These are phyloP conservation scores for Saccharomyces paradoxus DNA, from an alignment of 805 yeast genomes.

Conservation along the genomic window DNA sequence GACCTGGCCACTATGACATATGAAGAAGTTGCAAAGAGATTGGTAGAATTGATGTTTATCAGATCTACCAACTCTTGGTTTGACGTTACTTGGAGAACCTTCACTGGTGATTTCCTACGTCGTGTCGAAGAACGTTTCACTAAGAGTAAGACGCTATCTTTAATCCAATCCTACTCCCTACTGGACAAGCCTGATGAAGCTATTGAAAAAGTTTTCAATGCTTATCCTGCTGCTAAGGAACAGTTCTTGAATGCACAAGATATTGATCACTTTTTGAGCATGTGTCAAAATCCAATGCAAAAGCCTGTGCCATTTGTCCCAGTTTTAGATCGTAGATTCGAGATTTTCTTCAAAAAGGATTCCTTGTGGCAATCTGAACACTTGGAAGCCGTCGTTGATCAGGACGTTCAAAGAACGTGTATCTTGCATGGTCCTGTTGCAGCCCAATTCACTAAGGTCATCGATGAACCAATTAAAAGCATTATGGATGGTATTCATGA, in stretches of 20 bases:
- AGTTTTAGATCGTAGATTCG: conserved; percentile 86
- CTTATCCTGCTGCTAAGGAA: conserved; percentile 64
- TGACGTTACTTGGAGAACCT: conserved; percentile 75
- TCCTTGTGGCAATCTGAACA: conserved; percentile 98
- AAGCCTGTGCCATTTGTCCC: conserved; percentile 99
- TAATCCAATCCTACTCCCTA: conserved; percentile 65
- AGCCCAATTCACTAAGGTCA: conserved; percentile 78
- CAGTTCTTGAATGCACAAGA: conserved; percentile 94
- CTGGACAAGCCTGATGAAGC: conserved; percentile 59
- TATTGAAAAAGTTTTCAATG: conserved; percentile 50
- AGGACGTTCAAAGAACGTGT: conserved; percentile 98
- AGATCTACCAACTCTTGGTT: conserved; percentile 77
- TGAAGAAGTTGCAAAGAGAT: conserved; percentile 78
- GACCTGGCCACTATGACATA: conserved; percentile 95
- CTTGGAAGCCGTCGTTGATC: conserved; percentile 89
- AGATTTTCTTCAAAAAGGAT: conserved; percentile 95
- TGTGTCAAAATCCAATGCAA: conserved; percentile 75
- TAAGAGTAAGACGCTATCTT: conserved; percentile 45
- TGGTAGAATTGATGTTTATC: conserved; percentile 83
- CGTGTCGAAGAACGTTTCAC: conserved; percentile 97
- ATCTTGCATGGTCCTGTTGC: conserved; percentile 98
- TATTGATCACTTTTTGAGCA: conserved; percentile 80
- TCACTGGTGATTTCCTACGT: conserved; percentile 77
- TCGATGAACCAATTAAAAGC: conserved; percentile 87
- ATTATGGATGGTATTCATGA: conserved; percentile 84